Base-by-base conservation (phyloP, 495 filamentous ascomycete genomes). In the Massariosphaeria phaeospora region DNA sequence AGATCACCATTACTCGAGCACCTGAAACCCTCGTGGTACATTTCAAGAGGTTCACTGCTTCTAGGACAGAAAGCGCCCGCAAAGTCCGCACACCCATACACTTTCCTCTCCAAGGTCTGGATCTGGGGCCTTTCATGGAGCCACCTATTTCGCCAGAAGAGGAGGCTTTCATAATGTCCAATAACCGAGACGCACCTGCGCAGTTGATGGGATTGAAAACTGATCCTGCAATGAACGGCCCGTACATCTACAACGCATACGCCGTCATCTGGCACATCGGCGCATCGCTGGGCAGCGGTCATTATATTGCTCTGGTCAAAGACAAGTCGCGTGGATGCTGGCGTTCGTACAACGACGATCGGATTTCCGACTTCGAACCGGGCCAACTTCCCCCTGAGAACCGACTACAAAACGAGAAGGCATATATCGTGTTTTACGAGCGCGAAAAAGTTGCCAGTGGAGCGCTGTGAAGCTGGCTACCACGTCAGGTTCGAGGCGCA, bases 21-120 rank as follows among this genome's bases (percentile, higher is more conserved):
- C 85, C 85, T 0, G 77, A 84, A 43, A 79, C 83, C 59, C 71
- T 89, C 3, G 83, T 88, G n/a, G 71, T 89, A 5, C 84, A 88
- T 58, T 82, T 89, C 65, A 89, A 88, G 66, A 82, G 85, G 25
- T 88, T 88, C 65, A 77, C 77, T 2, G 76, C 79, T 6, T 75
- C 72, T 8, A 78, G 79, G 64, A 73, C 72, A 13, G 71, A 84
- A 48, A 71, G 69, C 27, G 75, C 80, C 23, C 76, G 73, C 21
- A 89, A 89, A 67, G 79, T 87, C 56, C 79, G 79, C 62, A 85
- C 79, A 0, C 79, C 81, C 5, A 78, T 89, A 45, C 72, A 85
- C 7, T 88, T 87, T 55, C 85, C 85, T 0, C 66, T 88, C 0
- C 70, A 83, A 25, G 74, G 80, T 2, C 73, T 88, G 1, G 77